A percentile compares a stretch with the other conserved stretches of the same genome.
Conservation (phyloP, 2,329 filamentous ascomycete species). For the Trichophyton mentagrophytes region DNA sequence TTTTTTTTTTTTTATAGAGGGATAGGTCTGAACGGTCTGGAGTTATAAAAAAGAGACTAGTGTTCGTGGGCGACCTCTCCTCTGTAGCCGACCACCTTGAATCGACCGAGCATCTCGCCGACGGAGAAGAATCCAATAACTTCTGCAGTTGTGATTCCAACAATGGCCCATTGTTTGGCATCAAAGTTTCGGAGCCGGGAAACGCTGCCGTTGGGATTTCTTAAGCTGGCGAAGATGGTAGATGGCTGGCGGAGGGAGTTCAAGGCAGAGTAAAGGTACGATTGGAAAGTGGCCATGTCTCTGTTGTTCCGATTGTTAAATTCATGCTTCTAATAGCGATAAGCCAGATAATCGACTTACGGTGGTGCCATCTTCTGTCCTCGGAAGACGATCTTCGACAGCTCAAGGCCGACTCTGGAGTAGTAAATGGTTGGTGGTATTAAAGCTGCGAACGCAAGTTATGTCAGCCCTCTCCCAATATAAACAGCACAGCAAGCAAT, state of each 20-base stretch:
- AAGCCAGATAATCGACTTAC: slow-evolving; percentile 45
- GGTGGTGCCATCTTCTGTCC: slow-evolving; percentile 87
- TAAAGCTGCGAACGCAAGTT: slow-evolving; percentile 6
- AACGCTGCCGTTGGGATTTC: slow-evolving; percentile 15
- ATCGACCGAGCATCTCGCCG: slow-evolving; percentile 88
- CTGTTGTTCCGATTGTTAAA: slow-evolving; percentile 36
- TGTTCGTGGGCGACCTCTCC: slow-evolving; percentile 46
- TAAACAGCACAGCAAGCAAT: slow-evolving; percentile 5
- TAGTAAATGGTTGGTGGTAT: slow-evolving; percentile 83
- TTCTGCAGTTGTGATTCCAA: slow-evolving; percentile 71
- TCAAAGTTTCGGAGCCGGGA: slow-evolving; percentile 56
- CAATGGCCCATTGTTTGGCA: slow-evolving; percentile 55
- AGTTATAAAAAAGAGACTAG: slow-evolving; percentile 8
- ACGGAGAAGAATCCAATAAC: slow-evolving; percentile 94
- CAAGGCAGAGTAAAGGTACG: slow-evolving; percentile 65
- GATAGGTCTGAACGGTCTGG: background rate
- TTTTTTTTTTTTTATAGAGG: background rate
- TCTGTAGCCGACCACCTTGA: slow-evolving; percentile 90
- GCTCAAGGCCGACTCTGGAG: slow-evolving; percentile 73
- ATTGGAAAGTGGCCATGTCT: slow-evolving; percentile 67
- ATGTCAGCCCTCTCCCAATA: background rate
- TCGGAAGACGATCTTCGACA: slow-evolving; percentile 74
- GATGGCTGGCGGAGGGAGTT: slow-evolving; percentile 59
- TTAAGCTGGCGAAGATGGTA: slow-evolving; percentile 37
- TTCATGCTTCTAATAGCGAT: background rate